Evolutionary conservation across 208 protist species (phyloP).

Genomic region (Leishmania tarentolae): DNA sequence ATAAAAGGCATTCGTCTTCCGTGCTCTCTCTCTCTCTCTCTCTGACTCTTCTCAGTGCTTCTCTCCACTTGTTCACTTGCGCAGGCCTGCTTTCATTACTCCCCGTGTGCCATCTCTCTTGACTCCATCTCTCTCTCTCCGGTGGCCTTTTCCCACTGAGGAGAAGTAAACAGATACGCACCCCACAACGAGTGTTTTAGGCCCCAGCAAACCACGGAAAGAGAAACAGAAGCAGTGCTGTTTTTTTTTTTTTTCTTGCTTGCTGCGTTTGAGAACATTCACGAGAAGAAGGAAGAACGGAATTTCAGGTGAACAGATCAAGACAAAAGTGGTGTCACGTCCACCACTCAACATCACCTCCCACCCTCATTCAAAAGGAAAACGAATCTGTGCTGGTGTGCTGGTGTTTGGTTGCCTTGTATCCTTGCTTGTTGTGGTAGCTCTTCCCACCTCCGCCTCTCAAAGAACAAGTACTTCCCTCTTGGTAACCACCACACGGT

Average conservation of each 20-base stretch:
- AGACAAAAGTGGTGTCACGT: background rate
- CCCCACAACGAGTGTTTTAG: background rate
- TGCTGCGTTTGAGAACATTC: no score
- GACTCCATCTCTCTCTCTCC: background rate
- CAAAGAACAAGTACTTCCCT: background rate
- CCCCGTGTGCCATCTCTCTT: background rate
- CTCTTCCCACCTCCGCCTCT: background rate
- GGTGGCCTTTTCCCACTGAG: background rate
- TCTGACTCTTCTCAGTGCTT: background rate
- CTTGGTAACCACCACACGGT: background rate
- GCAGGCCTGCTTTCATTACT: background rate
- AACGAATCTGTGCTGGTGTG: background rate
- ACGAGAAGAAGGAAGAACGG: no score
- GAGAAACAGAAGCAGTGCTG: background rate
- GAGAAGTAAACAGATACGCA: background rate
- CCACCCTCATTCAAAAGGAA: background rate
- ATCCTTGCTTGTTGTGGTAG: background rate
- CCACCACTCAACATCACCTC: background rate
- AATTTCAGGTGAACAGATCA: background rate
- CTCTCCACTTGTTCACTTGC: background rate
- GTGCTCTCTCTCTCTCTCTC: background rate
- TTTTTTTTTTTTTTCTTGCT: no score
- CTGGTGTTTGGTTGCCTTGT: background rate
- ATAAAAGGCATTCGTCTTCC: background rate
- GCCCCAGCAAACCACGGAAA: background rate